A percentile compares a stretch with the other conserved stretches of the same genome.
phyloP scores from a whole-genome alignment of 139 green algal species.

The Volvox africanus region DNA sequence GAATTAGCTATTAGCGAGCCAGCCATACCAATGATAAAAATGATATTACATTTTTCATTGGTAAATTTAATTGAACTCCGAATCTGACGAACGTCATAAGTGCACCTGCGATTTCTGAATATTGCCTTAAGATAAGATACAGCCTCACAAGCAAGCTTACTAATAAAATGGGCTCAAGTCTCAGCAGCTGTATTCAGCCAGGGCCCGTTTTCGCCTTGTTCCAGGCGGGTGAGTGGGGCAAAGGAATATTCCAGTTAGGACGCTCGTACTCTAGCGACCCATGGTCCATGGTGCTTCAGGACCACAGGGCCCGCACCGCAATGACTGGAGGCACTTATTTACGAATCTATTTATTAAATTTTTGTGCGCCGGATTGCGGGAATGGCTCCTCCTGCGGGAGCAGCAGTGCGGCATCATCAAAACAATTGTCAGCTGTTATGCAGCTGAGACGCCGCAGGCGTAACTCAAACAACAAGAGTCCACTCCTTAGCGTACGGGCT shows the following conservation, averaged over 20 bases:
- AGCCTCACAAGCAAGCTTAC: not conserved
- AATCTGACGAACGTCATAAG: no score
- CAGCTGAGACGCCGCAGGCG: no score
- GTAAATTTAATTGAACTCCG: not conserved
- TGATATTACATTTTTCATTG: not conserved
- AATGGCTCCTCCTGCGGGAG: no score
- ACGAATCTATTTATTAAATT: no score
- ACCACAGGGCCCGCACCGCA: not conserved
- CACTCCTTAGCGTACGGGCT: no score
- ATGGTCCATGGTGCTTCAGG: not conserved
- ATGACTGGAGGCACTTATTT: not conserved
- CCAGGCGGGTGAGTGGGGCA: not conserved
- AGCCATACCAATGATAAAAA: no score
- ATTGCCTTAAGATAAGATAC: not conserved
- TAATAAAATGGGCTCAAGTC: not conserved
- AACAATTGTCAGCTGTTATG: no score
- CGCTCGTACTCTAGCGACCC: not conserved
- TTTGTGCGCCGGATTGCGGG: no score
- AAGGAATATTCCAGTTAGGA: slow-evolving; percentile 3
- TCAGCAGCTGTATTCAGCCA: slow-evolving; percentile 17
- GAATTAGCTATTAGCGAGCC: no score
- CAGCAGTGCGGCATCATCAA: no score
- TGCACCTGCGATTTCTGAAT: not conserved
- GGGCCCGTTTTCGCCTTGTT: not conserved
- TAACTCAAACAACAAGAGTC: no score